Evolutionary conservation across 78 protist species (phyloP).

Genomic region (Thecamonas trahens): DNA sequence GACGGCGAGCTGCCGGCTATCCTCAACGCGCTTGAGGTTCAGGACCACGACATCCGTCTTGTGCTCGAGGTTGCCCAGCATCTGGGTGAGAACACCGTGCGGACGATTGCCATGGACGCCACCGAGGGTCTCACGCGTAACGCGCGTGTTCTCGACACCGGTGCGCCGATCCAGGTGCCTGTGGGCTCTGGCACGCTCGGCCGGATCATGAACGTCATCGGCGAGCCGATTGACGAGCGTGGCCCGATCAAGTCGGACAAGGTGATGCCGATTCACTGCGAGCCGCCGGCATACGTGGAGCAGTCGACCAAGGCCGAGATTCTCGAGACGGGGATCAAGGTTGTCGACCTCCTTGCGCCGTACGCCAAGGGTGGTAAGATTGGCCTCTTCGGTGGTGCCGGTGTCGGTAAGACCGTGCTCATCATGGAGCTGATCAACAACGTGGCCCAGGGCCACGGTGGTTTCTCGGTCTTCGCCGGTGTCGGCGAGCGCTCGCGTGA

Average conservation of each 20-base stretch:
- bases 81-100: constrained; percentile 91
- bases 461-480: constrained; percentile 98
- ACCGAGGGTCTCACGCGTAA: constrained; percentile 97
- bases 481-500: constrained; percentile 99
- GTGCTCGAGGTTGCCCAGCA: constrained; percentile 97
- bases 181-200: constrained; percentile 94
- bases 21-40: constrained; percentile 88
- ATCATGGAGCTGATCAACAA: constrained; percentile 98
- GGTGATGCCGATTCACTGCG: constrained; percentile 79
- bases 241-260: constrained; percentile 73
- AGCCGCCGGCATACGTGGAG: constrained; percentile 83
- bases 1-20: constrained; percentile 87
- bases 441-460: constrained; percentile 97
- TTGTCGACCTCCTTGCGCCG: constrained; percentile 94
- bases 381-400: constrained; percentile 99
- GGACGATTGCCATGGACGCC: constrained; percentile 96
- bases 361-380: constrained; percentile 98
- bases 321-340: constrained; percentile 95
- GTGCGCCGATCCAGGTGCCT: constrained; percentile 91
- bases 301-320: constrained; percentile 82
- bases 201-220: constrained; percentile 98
- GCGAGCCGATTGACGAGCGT: constrained; percentile 95
- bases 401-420: constrained; percentile 98
- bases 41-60: constrained; percentile 34
- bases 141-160: constrained; percentile 78